phyloP scores from a whole-genome alignment of 148 eudicot genomes.

The Salicornia ramosissima region DNA sequence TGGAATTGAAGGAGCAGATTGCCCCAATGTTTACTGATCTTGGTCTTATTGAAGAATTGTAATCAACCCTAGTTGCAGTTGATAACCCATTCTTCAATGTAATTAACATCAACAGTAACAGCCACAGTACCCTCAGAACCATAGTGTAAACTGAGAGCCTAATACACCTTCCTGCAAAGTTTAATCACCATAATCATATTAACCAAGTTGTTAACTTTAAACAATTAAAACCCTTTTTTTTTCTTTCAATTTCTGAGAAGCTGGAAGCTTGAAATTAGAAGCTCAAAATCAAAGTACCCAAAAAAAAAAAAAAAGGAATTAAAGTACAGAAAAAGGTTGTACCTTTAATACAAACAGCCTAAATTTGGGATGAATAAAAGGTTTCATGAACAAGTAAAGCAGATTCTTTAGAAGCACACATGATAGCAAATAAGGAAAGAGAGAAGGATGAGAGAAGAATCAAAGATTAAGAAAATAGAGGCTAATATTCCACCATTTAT shows the following conservation, averaged over 20 bases:
- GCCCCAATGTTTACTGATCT: slow-evolving; percentile 50
- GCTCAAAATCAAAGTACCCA: not conserved
- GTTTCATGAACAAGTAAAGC: not conserved
- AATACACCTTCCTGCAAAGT: not conserved
- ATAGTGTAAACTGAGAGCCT: slow-evolving; percentile 8
- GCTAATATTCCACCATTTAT: too few relatives aligned
- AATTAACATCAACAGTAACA: slow-evolving; percentile 10
- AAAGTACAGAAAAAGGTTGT: not conserved
- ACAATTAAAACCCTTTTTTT: not conserved
- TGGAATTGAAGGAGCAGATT: slow-evolving; percentile 41
- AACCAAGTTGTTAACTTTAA: not conserved
- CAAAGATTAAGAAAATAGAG: not conserved
- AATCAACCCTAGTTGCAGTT: slow-evolving; percentile 21
- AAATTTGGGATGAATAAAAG: not conserved
- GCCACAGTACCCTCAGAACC: slow-evolving; percentile 12
- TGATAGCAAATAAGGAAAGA: not conserved
- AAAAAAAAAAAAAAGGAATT: not conserved
- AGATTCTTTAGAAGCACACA: not conserved
- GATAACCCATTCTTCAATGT: slow-evolving; percentile 15
- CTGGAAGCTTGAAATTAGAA: not conserved
- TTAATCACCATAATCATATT: not conserved
- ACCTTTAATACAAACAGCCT: not conserved
- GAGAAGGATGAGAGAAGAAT: not conserved
- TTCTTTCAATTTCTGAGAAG: too few relatives aligned
- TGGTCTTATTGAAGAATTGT: slow-evolving; percentile 37